A percentile compares a stretch with the other conserved stretches of the same genome.
Evolutionary conservation across 306 rosid species (phyloP).

Genomic region (Prosopis cineraria): DNA sequence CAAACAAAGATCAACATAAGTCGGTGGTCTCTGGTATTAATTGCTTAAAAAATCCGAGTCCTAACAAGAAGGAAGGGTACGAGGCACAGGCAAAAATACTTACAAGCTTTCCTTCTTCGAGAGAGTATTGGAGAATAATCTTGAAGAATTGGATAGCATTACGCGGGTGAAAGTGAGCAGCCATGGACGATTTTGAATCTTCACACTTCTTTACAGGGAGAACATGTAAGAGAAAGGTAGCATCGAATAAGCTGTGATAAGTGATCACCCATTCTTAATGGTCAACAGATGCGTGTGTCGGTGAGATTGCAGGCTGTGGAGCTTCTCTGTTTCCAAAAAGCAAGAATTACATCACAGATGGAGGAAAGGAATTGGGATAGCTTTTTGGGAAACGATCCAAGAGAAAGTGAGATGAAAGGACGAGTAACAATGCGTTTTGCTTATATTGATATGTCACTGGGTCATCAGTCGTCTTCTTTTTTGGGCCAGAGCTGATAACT

Average conservation of each 20-base stretch:
- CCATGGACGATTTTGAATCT: neutral
- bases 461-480: too few relatives aligned
- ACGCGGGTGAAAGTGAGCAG: neutral
- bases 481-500: too few relatives aligned
- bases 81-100: neutral
- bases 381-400: too few relatives aligned
- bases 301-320: neutral
- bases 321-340: neutral
- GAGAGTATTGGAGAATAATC: neutral
- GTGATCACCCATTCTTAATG: too few relatives aligned
- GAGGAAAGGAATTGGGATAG: neutral
- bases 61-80: neutral
- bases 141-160: neutral
- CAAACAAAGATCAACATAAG: neutral
- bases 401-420: too few relatives aligned
- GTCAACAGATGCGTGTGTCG: neutral
- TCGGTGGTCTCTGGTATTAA: too few relatives aligned
- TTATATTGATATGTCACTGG: too few relatives aligned
- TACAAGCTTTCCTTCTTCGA: slow-evolving; percentile 10
- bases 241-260: neutral
- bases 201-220: neutral
- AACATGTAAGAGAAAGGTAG: neutral
- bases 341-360: neutral
- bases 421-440: too few relatives aligned
- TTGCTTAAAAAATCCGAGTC: neutral